Evolutionary conservation across 495 filamentous ascomycete species (phyloP).

Genomic region (Hyphodiscus hymeniophilus): DNA sequence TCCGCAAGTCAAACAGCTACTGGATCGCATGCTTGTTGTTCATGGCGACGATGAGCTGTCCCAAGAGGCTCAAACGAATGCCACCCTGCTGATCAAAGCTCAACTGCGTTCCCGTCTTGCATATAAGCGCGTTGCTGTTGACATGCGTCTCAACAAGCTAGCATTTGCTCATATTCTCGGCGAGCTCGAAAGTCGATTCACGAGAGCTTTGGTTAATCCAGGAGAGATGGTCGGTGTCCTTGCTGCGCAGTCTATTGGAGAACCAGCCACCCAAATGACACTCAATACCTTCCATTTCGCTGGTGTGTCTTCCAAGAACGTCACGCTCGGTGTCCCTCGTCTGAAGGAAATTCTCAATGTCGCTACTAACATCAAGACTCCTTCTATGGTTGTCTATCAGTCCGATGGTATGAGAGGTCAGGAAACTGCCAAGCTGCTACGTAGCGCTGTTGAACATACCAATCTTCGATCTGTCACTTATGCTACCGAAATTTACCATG

Average conservation of each 20-base stretch:
- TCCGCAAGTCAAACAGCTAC: slow-evolving; percentile 64
- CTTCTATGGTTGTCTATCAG: slow-evolving; percentile 92
- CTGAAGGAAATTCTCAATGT: slow-evolving; percentile 99
- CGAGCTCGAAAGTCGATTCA: slow-evolving; percentile 81
- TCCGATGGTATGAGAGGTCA: slow-evolving; percentile 51
- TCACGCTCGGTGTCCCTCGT: slow-evolving; percentile 96
- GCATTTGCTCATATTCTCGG: slow-evolving; percentile 91
- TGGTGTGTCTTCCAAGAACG: slow-evolving; percentile 99
- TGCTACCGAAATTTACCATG: slow-evolving; percentile 92
- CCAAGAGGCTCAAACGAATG: slow-evolving; percentile 75
- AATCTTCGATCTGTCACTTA: slow-evolving; percentile 85
- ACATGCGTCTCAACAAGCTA: slow-evolving; percentile 78
- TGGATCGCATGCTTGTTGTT: slow-evolving; percentile 73
- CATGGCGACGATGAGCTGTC: slow-evolving; percentile 78
- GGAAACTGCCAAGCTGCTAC: slow-evolving; percentile 75
- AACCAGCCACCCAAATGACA: slow-evolving; percentile 99
- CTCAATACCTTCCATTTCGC: slow-evolving; percentile 99
- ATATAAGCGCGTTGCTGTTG: slow-evolving; percentile 80
- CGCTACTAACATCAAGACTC: slow-evolving; percentile 96
- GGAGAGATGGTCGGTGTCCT: slow-evolving; percentile 99
- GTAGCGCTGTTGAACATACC: slow-evolving; percentile 90
- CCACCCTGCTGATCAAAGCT: slow-evolving; percentile 84
- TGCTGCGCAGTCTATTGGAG: slow-evolving; percentile 96
- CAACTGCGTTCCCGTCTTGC: slow-evolving; percentile 83
- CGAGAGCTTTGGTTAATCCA: slow-evolving; percentile 68